Conservation (phyloP, 2,329 filamentous ascomycete species). For the Hypoxylon sp. region DNA sequence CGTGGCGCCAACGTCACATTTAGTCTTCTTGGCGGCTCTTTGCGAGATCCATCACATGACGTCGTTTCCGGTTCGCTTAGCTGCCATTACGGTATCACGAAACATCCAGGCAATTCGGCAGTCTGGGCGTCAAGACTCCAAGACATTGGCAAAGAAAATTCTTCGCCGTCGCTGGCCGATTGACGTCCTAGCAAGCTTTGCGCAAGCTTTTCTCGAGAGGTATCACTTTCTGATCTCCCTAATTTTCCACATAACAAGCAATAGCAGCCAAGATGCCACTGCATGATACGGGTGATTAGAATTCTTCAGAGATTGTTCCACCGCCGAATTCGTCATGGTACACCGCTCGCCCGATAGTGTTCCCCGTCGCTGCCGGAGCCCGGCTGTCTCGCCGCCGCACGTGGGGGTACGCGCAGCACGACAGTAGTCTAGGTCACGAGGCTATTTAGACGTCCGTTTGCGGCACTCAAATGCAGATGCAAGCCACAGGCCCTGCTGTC, state of each 20-base stretch:
- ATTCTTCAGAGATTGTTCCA: constrained; percentile 20
- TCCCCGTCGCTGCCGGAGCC: constrained; percentile 46
- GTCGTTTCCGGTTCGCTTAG: constrained; percentile 40
- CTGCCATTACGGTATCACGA: constrained; percentile 2
- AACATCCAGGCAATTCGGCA: constrained; percentile 35
- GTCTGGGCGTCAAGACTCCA: constrained; percentile 37
- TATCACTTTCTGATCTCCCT: neutral
- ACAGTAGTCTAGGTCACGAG: constrained; percentile 47
- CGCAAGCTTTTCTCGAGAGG: constrained; percentile 32
- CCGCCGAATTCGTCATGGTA: constrained; percentile 31
- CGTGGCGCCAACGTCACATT: constrained; percentile 39
- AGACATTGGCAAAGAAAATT: constrained; percentile 39
- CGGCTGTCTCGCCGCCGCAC: constrained; percentile 49
- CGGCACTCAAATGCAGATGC: constrained; percentile 37
- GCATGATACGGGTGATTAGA: constrained; percentile 2
- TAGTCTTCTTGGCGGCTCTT: constrained; percentile 48
- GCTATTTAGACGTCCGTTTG: constrained; percentile 47
- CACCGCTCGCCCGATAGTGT: constrained; percentile 45
- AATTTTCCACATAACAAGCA: constrained; percentile 13
- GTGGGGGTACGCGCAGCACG: constrained; percentile 46
- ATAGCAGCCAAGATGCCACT: constrained; percentile 16
- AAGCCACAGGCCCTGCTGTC: constrained; percentile 26
- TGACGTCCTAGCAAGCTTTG: constrained; percentile 31
- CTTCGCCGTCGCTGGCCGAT: neutral
- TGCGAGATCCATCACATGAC: constrained; percentile 43